phyloP scores from a whole-genome alignment of 169 alveolate species.

The Blepharisma undulans region DNA sequence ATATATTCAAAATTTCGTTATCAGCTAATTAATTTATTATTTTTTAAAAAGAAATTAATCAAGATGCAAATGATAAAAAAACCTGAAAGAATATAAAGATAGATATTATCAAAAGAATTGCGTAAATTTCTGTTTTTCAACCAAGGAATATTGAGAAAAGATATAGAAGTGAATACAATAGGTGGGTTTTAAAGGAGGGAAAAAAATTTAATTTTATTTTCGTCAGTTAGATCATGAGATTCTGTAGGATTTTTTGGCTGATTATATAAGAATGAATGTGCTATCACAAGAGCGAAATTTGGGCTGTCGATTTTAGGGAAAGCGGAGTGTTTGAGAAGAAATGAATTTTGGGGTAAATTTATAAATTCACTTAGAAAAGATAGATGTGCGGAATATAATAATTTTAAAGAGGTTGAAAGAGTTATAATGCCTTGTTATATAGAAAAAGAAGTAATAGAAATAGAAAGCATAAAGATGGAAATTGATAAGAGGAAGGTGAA shows the following conservation, averaged over 20 bases:
- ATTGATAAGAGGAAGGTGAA: too few relatives aligned
- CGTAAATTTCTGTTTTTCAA: too few relatives aligned
- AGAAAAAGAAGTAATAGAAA: too few relatives aligned
- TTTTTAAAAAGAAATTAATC: too few relatives aligned
- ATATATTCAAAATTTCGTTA: too few relatives aligned
- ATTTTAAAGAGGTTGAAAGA: not conserved
- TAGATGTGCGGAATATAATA: not conserved
- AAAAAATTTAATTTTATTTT: constrained; percentile 93
- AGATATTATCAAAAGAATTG: too few relatives aligned
- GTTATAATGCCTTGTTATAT: not conserved
- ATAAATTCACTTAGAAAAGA: constrained; percentile 85
- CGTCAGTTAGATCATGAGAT: constrained; percentile 90
- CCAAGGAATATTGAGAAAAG: too few relatives aligned
- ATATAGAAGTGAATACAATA: constrained; percentile 94
- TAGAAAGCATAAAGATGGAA: too few relatives aligned
- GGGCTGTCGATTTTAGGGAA: constrained; percentile 35
- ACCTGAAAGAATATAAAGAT: too few relatives aligned
- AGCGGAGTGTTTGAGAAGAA: constrained; percentile 72
- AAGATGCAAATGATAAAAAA: too few relatives aligned
- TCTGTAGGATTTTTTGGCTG: constrained; percentile 85
- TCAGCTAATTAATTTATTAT: too few relatives aligned
- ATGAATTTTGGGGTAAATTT: constrained; percentile 86
- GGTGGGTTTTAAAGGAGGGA: constrained; percentile 99
- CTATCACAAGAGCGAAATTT: constrained; percentile 80
- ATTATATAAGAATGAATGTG: constrained; percentile 88